Base-by-base conservation (phyloP, 2,329 filamentous ascomycete genomes). In the Mycocentrospora acerina region DNA sequence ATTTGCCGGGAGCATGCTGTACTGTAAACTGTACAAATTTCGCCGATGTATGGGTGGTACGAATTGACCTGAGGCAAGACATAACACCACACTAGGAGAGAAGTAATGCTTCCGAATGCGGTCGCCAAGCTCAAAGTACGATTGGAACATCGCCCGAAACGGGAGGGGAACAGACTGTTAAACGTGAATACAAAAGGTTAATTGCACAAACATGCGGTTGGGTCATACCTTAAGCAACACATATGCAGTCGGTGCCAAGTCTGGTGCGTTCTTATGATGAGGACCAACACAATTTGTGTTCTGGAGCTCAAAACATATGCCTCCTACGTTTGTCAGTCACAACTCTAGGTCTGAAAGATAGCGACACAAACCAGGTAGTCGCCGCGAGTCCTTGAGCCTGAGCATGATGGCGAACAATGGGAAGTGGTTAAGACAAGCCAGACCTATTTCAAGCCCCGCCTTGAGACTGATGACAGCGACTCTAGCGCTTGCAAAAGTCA, bases 341-440 rank as follows among this genome's bases (percentile, higher is more conserved):
- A 12, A 15, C 8, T 18, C 11, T 2, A 29, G 6, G 17, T 9
- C 1, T 10, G 10, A 24, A 35, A 27, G 3, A 7, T 17, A 22
- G 4, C 4, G 15, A 7, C 8, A 44, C 72, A 55, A 68, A 83
- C 88, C 91, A 44, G 93, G 93, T 53, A 98, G 75, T 64, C 93
- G 82, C 65, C 83, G 78, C 7, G 90, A 89, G 68, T 98, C 94
- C 68, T 98, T 98, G 55, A 96, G 77, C 56, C 91, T 81, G 44
- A 98, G 75, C 94, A 98, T 98, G 40, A 97, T 74, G 18, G 93
- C 93, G 70, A 98, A 98, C 12, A 98, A 78, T 6, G 93, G 94
- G 57, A 98, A 98, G 68, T 98, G 94, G 63, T 98, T 98, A 40
- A 98, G 71, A 69, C 88, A 96, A 29, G 93, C 94, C 53, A 98